phyloP scores from a whole-genome alignment of 1,284 basidiomycete species.

The Rhodotorula sp. region DNA sequence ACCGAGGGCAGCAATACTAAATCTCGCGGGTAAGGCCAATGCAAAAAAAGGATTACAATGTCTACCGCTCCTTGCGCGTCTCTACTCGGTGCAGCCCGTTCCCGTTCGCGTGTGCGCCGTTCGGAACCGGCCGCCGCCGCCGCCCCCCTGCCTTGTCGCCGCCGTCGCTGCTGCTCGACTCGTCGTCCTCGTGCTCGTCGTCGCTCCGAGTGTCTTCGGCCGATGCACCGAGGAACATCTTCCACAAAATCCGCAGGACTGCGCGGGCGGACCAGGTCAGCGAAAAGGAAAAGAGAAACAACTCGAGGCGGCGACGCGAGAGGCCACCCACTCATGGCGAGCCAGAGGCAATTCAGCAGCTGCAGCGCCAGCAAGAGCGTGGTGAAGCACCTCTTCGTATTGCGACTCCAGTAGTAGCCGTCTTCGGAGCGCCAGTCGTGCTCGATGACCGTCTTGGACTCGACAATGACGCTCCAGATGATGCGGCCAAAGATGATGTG shows the following conservation, averaged over 20 bases:
- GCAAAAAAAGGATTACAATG: background rate
- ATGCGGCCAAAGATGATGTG: conserved; percentile 73
- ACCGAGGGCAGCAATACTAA: background rate
- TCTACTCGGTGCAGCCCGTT: background rate
- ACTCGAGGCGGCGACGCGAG: no score
- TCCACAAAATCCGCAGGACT: conserved; percentile 67
- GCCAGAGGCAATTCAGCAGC: conserved; percentile 51
- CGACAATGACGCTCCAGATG: conserved; percentile 62
- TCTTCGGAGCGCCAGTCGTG: conserved; percentile 62
- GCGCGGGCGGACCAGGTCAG: conserved; percentile 47
- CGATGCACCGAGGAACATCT: conserved; percentile 64
- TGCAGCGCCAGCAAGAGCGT: conserved; percentile 63
- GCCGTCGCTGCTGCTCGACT: conserved; percentile 52
- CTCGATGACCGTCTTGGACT: conserved; percentile 57
- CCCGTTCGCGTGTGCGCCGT: background rate
- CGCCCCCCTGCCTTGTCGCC: conserved; percentile 3
- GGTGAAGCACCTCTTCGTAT: conserved; percentile 58
- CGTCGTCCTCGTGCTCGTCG: conserved; percentile 63
- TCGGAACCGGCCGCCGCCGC: background rate
- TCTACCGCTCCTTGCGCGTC: conserved; percentile 18
- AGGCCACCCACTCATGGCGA: conserved; percentile 26
- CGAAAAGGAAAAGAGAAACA: conserved; percentile 52
- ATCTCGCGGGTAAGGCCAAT: background rate
- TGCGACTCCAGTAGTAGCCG: conserved; percentile 60
- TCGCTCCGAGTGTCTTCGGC: conserved; percentile 85